phyloP scores from a whole-genome alignment of 2,329 filamentous ascomycete species.

The Trichoderma semiorbis region DNA sequence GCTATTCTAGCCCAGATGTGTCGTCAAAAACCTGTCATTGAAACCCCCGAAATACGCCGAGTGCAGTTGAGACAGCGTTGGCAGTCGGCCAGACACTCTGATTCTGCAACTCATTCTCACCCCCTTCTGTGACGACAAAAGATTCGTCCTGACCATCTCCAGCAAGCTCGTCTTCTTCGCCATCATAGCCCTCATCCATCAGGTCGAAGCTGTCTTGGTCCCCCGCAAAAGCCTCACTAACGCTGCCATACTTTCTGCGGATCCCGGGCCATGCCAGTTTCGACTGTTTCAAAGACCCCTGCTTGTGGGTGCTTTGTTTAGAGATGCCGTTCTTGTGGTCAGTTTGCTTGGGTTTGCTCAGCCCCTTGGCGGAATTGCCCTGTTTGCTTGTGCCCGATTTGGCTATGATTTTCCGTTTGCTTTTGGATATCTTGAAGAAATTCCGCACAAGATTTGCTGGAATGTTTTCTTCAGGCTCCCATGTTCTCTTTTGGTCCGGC shows the following conservation, averaged over 20 bases:
- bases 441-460: constrained; percentile 37
- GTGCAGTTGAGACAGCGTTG: neutral
- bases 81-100: neutral
- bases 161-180: neutral
- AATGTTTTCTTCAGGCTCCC: constrained; percentile 56
- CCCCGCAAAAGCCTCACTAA: constrained; percentile 31
- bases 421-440: constrained; percentile 35
- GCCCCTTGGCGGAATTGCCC: neutral
- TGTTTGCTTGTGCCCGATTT: constrained; percentile 15
- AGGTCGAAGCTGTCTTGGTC: constrained; percentile 16
- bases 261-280: constrained; percentile 24
- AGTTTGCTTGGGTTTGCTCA: neutral
- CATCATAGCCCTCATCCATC: neutral
- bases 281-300: constrained; percentile 20
- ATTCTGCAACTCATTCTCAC: neutral
- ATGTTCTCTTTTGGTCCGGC: constrained; percentile 52
- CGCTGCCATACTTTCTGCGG: constrained; percentile 27
- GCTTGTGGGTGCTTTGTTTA: neutral
- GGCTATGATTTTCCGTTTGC: constrained; percentile 21
- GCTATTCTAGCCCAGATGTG: neutral
- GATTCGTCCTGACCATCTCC: constrained; percentile 25
- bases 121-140: constrained; percentile 30
- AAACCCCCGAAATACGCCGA: constrained; percentile 5
- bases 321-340: neutral
- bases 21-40: neutral